Conservation (phyloP, 306 rosid species). For the Albizia julibrissin region DNA sequence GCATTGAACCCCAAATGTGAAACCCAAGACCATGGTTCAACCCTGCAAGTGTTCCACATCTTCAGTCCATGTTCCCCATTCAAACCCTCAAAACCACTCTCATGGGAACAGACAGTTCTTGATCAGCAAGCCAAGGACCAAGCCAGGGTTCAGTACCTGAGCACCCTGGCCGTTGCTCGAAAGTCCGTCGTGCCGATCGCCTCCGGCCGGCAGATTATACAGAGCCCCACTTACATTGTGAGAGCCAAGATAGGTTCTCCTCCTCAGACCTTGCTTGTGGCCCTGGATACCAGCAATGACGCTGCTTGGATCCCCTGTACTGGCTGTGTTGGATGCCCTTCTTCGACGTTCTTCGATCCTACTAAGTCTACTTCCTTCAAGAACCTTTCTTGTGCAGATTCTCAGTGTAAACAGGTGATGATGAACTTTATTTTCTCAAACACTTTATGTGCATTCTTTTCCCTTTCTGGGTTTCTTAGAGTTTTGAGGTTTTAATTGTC, state of each 20-base stretch:
- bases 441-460: not conserved
- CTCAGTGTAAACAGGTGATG: slow-evolving; percentile 78
- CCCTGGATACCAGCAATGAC: slow-evolving; percentile 89
- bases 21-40: slow-evolving; percentile 54
- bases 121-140: slow-evolving; percentile 66
- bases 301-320: slow-evolving; percentile 91
- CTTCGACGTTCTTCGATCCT: slow-evolving; percentile 57
- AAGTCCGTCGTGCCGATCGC: slow-evolving; percentile 83
- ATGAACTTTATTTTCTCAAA: not conserved
- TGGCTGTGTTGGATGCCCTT: slow-evolving; percentile 73
- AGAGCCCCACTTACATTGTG: slow-evolving; percentile 86
- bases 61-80: slow-evolving; percentile 77
- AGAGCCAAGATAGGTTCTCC: slow-evolving; percentile 73
- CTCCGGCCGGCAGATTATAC: slow-evolving; percentile 76
- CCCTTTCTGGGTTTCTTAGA: not conserved
- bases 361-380: slow-evolving; percentile 64
- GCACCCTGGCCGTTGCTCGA: slow-evolving; percentile 52
- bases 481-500: not conserved
- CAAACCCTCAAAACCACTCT: slow-evolving; percentile 54
- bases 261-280: slow-evolving; percentile 75
- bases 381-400: slow-evolving; percentile 50
- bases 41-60: slow-evolving; percentile 68
- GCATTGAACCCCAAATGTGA: slow-evolving; percentile 54
- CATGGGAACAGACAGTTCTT: slow-evolving; percentile 74
- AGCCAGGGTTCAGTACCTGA: slow-evolving; percentile 56